Evolutionary conservation across 1,139 yeast species (phyloP).

Genomic region (Nakaseomyces sp.): DNA sequence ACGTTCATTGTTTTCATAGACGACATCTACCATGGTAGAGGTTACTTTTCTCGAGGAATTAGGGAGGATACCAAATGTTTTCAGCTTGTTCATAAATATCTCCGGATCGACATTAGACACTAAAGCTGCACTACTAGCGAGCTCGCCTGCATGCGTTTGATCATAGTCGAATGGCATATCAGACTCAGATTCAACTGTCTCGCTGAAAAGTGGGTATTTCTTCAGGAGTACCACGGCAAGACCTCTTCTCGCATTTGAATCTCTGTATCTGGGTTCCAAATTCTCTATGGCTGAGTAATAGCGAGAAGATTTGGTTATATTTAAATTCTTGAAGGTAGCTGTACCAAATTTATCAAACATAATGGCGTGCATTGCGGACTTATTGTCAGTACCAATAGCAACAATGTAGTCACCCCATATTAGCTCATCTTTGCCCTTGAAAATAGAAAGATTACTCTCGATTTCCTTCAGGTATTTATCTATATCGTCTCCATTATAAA

Average conservation of each 20-base stretch:
- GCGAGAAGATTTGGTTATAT: slow-evolving; percentile 52
- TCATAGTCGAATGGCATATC: slow-evolving; percentile 18
- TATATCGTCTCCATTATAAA: background rate
- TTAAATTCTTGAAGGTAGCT: slow-evolving; percentile 50
- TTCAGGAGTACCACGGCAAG: slow-evolving; percentile 68
- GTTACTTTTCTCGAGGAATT: slow-evolving; percentile 52
- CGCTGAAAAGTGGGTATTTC: slow-evolving; percentile 49
- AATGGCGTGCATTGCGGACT: slow-evolving; percentile 43
- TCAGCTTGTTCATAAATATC: slow-evolving; percentile 40
- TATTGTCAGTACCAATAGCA: slow-evolving; percentile 39
- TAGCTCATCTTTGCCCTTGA: slow-evolving; percentile 44
- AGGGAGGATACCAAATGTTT: slow-evolving; percentile 51
- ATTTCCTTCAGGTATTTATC: slow-evolving; percentile 18
- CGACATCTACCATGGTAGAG: slow-evolving; percentile 60
- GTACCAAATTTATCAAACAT: slow-evolving; percentile 66
- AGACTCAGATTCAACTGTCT: background rate
- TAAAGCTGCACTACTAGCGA: slow-evolving; percentile 69
- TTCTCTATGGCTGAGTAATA: slow-evolving; percentile 77
- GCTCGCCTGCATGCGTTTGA: slow-evolving; percentile 49
- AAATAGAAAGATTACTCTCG: slow-evolving; percentile 15
- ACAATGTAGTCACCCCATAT: slow-evolving; percentile 47
- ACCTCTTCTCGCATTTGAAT: slow-evolving; percentile 59
- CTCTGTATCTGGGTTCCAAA: slow-evolving; percentile 40
- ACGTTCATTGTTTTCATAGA: slow-evolving; percentile 49
- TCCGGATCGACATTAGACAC: slow-evolving; percentile 16